These are phyloP conservation scores for Alternaria sp. DNA, from an alignment of 2,329 filamentous ascomycete species.

Conservation along the genomic window DNA sequence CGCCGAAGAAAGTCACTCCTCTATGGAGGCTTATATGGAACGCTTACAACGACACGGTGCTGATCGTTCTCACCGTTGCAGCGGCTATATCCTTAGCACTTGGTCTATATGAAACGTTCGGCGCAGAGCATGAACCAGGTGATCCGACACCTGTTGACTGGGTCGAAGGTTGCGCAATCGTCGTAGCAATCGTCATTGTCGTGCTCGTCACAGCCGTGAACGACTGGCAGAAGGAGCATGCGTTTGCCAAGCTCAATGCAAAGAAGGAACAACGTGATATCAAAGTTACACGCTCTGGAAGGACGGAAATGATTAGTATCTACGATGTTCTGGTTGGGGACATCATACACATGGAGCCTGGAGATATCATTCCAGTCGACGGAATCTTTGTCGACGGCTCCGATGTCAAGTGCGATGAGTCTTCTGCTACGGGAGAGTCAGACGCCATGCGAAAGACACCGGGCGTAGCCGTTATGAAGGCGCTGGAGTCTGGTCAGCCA, in stretches of 20 bases:
- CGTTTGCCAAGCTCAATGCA: constrained; percentile 47
- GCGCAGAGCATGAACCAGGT: constrained; percentile 54
- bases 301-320: constrained; percentile 64
- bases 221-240: constrained; percentile 51
- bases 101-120: constrained; percentile 73
- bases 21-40: constrained; percentile 70
- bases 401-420: constrained; percentile 74
- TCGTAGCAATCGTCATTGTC: constrained; percentile 50
- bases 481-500: constrained; percentile 60
- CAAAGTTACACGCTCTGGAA: constrained; percentile 68
- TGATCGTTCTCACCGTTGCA: constrained; percentile 73
- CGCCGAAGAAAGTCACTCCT: constrained; percentile 69
- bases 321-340: constrained; percentile 74
- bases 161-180: constrained; percentile 52
- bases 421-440: constrained; percentile 75
- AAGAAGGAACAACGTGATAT: constrained; percentile 51
- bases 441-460: constrained; percentile 73
- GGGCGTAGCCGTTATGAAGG: constrained; percentile 66
- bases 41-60: constrained; percentile 76
- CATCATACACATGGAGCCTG: constrained; percentile 72
- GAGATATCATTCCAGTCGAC: constrained; percentile 74
- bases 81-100: constrained; percentile 73
- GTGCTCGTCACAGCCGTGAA: constrained; percentile 51
- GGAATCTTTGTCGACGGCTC: constrained; percentile 72
- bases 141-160: constrained; percentile 54